Evolutionary conservation across 169 alveolate genomes (phyloP).

Genomic region (Amoebophrya sp.): DNA sequence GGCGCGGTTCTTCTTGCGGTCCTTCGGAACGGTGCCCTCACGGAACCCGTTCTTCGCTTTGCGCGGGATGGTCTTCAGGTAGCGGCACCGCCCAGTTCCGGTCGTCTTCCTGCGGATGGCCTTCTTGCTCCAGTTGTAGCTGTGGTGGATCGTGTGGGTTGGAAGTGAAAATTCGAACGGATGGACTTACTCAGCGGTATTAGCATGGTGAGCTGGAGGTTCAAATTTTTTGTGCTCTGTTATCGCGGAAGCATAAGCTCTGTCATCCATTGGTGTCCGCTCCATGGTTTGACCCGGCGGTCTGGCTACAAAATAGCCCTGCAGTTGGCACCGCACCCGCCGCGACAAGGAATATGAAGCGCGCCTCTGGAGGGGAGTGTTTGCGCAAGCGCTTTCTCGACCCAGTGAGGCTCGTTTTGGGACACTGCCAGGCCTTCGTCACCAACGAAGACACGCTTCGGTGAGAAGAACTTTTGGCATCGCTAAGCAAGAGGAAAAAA

Average conservation of each 20-base stretch:
- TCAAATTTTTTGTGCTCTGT: not conserved
- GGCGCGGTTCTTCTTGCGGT: slow-evolving; percentile 16
- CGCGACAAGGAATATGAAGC: slow-evolving; percentile 1
- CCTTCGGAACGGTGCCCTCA: slow-evolving; percentile 73
- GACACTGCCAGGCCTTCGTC: not conserved
- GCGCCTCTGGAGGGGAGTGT: not conserved
- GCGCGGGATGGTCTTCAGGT: slow-evolving; percentile 83
- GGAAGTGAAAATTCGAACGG: not conserved
- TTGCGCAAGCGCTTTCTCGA: not conserved
- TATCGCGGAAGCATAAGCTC: not conserved
- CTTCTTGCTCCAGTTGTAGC: slow-evolving; percentile 88
- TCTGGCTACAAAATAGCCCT: not conserved
- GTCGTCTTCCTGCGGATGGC: slow-evolving; percentile 86
- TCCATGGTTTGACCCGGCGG: slow-evolving; percentile 1
- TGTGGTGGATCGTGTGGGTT: slow-evolving; percentile 31
- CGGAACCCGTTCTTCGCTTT: slow-evolving; percentile 90
- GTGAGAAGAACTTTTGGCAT: not conserved
- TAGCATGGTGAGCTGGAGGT: not conserved
- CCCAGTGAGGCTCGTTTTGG: not conserved
- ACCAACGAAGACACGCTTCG: not conserved
- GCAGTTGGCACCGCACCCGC: not conserved
- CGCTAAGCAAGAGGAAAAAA: not conserved
- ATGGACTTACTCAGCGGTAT: not conserved
- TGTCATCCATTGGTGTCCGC: not conserved
- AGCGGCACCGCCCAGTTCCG: slow-evolving; percentile 92